A percentile compares a stretch with the other conserved stretches of the same genome.
Conservation (phyloP, 768 basidiomycete species). For the Naematelia encephala region DNA sequence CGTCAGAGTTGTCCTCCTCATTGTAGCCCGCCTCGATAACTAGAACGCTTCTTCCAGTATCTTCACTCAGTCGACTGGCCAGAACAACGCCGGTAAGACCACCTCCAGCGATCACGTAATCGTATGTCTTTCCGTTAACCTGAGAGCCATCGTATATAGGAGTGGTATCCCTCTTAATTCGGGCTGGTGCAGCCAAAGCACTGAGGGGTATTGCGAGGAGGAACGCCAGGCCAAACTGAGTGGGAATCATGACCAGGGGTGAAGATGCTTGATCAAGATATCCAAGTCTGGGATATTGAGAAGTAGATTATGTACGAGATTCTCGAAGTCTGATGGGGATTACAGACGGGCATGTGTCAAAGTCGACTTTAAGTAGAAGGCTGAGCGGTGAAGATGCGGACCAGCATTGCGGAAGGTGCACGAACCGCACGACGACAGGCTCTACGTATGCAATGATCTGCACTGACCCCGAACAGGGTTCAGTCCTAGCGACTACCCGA, state of each 20-base stretch:
- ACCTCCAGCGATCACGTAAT: conserved; percentile 60
- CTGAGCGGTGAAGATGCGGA: too few relatives aligned
- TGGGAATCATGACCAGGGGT: neutral
- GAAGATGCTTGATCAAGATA: neutral
- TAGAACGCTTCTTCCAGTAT: conserved; percentile 54
- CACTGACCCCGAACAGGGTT: too few relatives aligned
- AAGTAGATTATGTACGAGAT: too few relatives aligned
- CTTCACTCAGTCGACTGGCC: conserved; percentile 56
- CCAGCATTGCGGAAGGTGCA: too few relatives aligned
- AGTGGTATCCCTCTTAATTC: conserved; percentile 9
- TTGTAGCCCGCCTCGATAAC: conserved; percentile 45
- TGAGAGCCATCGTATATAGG: conserved; percentile 21
- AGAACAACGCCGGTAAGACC: conserved; percentile 57
- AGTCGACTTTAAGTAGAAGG: too few relatives aligned
- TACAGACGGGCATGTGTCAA: too few relatives aligned
- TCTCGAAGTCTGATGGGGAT: too few relatives aligned
- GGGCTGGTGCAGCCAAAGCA: conserved; percentile 14
- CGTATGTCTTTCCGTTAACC: conserved; percentile 53
- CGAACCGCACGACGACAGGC: too few relatives aligned
- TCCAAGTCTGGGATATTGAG: neutral
- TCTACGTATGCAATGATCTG: too few relatives aligned
- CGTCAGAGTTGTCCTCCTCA: conserved; percentile 20
- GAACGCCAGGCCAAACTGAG: neutral
- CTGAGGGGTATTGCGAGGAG: conserved; percentile 3
- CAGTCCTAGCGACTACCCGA: too few relatives aligned